These are phyloP conservation scores for Amoebophrya sp. DNA, from an alignment of 169 alveolate species.

Conservation along the genomic window DNA sequence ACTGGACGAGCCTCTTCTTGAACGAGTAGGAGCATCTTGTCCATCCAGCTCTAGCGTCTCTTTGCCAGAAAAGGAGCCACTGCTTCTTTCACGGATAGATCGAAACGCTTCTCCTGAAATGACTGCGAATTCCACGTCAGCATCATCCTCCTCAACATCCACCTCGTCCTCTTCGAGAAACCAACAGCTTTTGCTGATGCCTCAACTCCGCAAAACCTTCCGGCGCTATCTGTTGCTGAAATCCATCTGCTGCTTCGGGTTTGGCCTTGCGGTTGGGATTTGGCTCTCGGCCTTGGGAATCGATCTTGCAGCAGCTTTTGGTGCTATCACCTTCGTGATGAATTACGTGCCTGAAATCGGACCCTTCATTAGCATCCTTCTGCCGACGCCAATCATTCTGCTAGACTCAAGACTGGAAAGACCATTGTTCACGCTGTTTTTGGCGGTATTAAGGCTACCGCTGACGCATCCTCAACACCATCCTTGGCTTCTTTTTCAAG, in stretches of 20 bases:
- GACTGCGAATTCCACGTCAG: no score
- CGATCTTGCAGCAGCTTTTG: neutral
- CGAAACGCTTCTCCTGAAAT: no score
- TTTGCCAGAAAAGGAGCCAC: no score
- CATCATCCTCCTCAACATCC: no score
- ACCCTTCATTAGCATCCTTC: neutral
- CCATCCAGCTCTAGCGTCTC: no score
- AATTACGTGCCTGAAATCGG: neutral
- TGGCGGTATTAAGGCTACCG: no score
- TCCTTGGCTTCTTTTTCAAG: no score
- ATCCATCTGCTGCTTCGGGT: neutral
- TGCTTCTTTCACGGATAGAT: no score
- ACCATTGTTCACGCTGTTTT: neutral
- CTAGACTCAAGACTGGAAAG: neutral
- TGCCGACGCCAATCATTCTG: neutral
- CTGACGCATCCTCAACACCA: no score
- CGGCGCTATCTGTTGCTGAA: neutral
- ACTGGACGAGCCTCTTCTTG: no score
- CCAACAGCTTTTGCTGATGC: neutral
- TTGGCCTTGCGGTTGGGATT: neutral
- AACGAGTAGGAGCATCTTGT: no score
- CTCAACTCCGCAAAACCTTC: neutral
- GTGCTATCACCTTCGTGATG: neutral
- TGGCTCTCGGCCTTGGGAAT: neutral
- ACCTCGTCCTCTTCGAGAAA: neutral